Conservation (phyloP, 306 rosid species). For the Corylus avellana region DNA sequence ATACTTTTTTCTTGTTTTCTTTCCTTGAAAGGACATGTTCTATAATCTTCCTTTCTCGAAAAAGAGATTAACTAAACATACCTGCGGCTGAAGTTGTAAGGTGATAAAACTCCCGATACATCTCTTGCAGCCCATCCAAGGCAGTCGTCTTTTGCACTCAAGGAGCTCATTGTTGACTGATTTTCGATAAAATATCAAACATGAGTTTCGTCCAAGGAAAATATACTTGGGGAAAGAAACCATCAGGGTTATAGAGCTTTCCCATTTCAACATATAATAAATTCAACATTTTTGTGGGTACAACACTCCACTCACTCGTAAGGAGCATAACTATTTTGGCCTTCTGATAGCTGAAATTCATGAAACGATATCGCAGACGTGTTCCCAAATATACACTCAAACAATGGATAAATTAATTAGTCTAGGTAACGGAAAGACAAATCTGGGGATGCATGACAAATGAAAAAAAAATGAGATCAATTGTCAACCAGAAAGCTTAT, state of each 20-base stretch:
- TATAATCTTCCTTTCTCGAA: not conserved
- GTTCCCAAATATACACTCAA: no score
- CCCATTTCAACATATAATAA: not conserved
- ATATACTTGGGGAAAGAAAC: not conserved
- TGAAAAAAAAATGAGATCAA: no score
- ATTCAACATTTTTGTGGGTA: no score
- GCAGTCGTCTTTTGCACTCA: conserved; percentile 45
- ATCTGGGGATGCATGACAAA: no score
- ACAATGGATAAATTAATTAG: no score
- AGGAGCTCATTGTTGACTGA: conserved; percentile 47
- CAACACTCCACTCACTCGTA: no score
- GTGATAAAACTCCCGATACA: conserved; percentile 64
- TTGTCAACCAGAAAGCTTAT: not conserved
- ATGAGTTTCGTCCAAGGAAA: not conserved
- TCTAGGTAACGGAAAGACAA: no score
- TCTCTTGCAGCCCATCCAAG: conserved; percentile 85
- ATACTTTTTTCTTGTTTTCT: not conserved
- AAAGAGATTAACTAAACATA: conserved; percentile 14
- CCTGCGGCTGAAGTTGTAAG: conserved; percentile 80
- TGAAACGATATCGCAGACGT: no score
- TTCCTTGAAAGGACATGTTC: not conserved
- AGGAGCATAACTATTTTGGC: no score
- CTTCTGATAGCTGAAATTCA: no score
- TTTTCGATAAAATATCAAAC: conserved; percentile 7
- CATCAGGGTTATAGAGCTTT: not conserved